Base-by-base conservation (phyloP, 768 basidiomycete genomes). In the Termitomyces sp. region DNA sequence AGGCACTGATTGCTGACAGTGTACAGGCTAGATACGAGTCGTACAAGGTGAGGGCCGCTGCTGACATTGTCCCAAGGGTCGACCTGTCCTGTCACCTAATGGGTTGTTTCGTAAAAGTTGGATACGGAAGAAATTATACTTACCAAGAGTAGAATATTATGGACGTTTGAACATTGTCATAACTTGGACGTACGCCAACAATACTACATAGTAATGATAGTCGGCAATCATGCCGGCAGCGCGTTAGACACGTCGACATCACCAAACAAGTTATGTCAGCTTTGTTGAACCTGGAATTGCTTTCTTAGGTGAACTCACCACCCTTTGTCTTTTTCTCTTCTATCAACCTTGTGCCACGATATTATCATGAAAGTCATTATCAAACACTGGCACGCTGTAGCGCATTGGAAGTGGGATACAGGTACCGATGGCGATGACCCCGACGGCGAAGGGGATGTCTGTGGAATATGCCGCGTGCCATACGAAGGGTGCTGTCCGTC, bases 401-500 rank as follows among this genome's bases (percentile, higher is more conserved):
- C 92, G 0, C 84, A 88, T 64, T 95, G 92, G 93, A 80, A 85
- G 31, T 94, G 92, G 92, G 85, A 93, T 62, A 80, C 74, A 0
- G 77, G 79, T 1, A 66, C 69, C 52, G 55, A 63, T 0, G 70
- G 69, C 7, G 70, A 70, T n/a, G 75, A 76, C 46, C 66, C 65
- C 7, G 78, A 81, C 23, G 73, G 77, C 39, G 82, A 83, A 54
- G 82, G 76, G 38, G 83, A 85, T 47, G 80, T 82, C 12, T 83
- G 94, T 67, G 94, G 92, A 4, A 95, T 97, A 59, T 96, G 94
- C 70, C 85, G 91, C 25, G 88, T 92, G 2, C 83, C 93, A 0
- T 98, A 86, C 66, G 97, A 99, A 66, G 92, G 91, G 0, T 94
- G 93, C 63, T 98, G 96, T 73, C 94, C 97, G 11, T 82, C 87